These are phyloP conservation scores for Chrysanthemum makinoi DNA, from an alignment of 129 eudicot genomes.

Conservation along the genomic window DNA sequence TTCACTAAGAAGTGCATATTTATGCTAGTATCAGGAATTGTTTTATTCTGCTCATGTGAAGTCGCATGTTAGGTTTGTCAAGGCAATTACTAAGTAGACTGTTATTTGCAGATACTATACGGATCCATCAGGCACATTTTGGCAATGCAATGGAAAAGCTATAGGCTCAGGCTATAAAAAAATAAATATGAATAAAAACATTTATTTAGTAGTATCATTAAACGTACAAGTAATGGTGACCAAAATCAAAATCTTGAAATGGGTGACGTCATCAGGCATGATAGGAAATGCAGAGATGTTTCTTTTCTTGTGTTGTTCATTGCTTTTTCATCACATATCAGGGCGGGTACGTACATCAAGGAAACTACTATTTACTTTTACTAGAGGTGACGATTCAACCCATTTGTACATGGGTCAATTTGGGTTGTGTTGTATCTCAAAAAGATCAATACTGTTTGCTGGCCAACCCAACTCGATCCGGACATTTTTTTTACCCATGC, in stretches of 20 bases:
- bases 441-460: background rate
- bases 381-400: background rate
- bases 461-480: background rate
- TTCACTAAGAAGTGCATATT: no score
- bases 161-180: no score
- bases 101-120: no score
- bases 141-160: no score
- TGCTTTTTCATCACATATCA: slow-evolving; percentile 68
- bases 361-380: background rate
- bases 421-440: background rate
- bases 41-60: no score
- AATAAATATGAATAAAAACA: no score
- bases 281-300: slow-evolving; percentile 83
- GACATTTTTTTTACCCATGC: background rate
- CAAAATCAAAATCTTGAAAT: slow-evolving; percentile 47
- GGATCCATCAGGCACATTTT: no score
- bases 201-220: no score
- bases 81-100: no score
- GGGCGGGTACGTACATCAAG: slow-evolving; percentile 63
- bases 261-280: slow-evolving; percentile 63
- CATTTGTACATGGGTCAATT: background rate
- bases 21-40: no score
- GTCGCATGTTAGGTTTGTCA: no score
- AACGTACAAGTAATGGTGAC: slow-evolving; percentile 35
- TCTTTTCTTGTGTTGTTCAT: slow-evolving; percentile 78